A percentile compares a stretch with the other conserved stretches of the same genome.
Evolutionary conservation across 2,329 filamentous ascomycete genomes (phyloP).

Genomic region (Didymella pinodella): DNA sequence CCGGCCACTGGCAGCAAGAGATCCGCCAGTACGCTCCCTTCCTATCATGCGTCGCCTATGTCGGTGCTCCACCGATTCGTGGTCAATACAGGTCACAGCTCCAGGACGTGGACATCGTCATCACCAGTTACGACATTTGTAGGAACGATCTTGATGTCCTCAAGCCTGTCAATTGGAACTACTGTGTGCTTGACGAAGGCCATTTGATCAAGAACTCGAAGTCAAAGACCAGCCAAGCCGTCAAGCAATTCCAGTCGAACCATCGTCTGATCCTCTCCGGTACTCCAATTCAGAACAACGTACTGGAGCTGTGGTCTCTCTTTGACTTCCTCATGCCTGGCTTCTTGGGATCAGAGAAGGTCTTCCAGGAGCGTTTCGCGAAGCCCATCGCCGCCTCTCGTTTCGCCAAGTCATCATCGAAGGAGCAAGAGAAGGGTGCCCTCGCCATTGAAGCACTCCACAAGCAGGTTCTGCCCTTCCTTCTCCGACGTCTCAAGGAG

Average conservation of each 20-base stretch:
- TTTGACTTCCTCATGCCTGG: slow-evolving; percentile 99
- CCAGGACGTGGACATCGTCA: slow-evolving; percentile 84
- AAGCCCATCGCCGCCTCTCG: slow-evolving; percentile 95
- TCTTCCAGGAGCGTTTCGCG: slow-evolving; percentile 94
- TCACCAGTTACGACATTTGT: slow-evolving; percentile 98
- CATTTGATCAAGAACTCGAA: slow-evolving; percentile 99
- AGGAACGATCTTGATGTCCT: slow-evolving; percentile 92
- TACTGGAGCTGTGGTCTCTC: slow-evolving; percentile 94
- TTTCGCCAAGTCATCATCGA: slow-evolving; percentile 96
- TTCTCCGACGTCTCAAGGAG: slow-evolving; percentile 94
- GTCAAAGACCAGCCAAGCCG: slow-evolving; percentile 91
- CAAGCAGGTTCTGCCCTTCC: slow-evolving; percentile 96
- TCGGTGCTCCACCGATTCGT: slow-evolving; percentile 85
- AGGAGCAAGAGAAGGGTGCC: slow-evolving; percentile 96
- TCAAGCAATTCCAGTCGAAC: slow-evolving; percentile 89
- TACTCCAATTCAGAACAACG: slow-evolving; percentile 97
- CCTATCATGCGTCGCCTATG: slow-evolving; percentile 86
- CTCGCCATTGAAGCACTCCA: slow-evolving; percentile 97
- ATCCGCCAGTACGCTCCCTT: slow-evolving; percentile 96
- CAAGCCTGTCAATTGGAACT: slow-evolving; percentile 89
- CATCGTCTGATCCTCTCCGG: slow-evolving; percentile 96
- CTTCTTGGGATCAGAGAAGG: slow-evolving; percentile 93
- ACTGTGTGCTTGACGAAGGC: slow-evolving; percentile 94
- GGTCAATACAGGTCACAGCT: slow-evolving; percentile 73
- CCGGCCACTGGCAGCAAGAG: slow-evolving; percentile 98